These are phyloP conservation scores for Geotrichum candidum DNA, from an alignment of 1,139 yeast species.

Conservation along the genomic window DNA sequence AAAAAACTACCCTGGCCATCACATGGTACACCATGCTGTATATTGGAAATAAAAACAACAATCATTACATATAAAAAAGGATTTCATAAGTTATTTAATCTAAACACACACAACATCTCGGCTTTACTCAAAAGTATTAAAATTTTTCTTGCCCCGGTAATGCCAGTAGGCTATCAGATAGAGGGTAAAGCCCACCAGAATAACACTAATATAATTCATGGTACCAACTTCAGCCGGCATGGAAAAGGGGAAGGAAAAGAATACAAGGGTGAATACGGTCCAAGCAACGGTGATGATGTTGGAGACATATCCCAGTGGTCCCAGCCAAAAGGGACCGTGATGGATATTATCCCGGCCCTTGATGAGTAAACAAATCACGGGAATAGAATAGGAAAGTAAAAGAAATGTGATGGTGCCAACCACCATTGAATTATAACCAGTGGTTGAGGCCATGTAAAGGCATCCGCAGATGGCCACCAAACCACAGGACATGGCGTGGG, in stretches of 20 bases:
- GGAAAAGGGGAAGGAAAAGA: slow-evolving; percentile 69
- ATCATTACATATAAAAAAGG: too few relatives aligned
- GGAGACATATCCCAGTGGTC: slow-evolving; percentile 51
- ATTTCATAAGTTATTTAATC: too few relatives aligned
- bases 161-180: slow-evolving; percentile 7
- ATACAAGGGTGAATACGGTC: slow-evolving; percentile 56
- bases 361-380: slow-evolving; percentile 46
- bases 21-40: too few relatives aligned
- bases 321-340: slow-evolving; percentile 68
- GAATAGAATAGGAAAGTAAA: slow-evolving; percentile 46
- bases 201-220: slow-evolving; percentile 77
- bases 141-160: neutral
- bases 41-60: too few relatives aligned
- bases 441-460: slow-evolving; percentile 48
- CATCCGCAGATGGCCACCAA: slow-evolving; percentile 47
- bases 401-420: slow-evolving; percentile 52
- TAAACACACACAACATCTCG: too few relatives aligned
- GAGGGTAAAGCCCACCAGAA: slow-evolving; percentile 18
- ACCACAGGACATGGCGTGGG: slow-evolving; percentile 48
- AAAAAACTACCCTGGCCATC: too few relatives aligned
- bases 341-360: slow-evolving; percentile 54
- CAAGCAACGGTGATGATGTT: slow-evolving; percentile 54
- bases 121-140: neutral
- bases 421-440: slow-evolving; percentile 52
- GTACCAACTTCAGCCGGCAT: slow-evolving; percentile 56